phyloP scores from a whole-genome alignment of 2,329 filamentous ascomycete genomes.

The Oidium heveae region DNA sequence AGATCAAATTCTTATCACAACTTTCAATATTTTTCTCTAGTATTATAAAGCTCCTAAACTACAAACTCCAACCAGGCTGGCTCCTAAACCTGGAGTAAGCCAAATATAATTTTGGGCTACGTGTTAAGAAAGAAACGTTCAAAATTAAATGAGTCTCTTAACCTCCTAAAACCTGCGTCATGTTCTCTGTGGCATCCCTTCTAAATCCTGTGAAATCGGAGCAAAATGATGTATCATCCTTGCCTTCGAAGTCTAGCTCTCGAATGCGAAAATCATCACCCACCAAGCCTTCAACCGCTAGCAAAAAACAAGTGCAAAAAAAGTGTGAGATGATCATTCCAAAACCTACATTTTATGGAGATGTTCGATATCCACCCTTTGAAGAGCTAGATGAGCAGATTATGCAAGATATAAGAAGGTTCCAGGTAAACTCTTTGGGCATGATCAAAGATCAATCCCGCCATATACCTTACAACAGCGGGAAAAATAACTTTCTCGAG shows the following conservation, averaged over 20 bases:
- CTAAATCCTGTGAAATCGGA: slow-evolving; percentile 30
- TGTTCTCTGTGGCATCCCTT: slow-evolving; percentile 40
- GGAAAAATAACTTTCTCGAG: slow-evolving; percentile 68
- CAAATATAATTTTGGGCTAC: no score
- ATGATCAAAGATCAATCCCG: slow-evolving; percentile 34
- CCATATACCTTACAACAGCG: slow-evolving; percentile 84
- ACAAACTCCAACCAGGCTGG: no score
- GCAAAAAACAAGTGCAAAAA: slow-evolving; percentile 29
- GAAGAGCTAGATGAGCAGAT: slow-evolving; percentile 37
- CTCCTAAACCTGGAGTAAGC: no score
- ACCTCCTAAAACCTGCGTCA: slow-evolving; percentile 13
- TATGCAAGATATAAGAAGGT: slow-evolving; percentile 31
- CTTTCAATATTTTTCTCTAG: no score
- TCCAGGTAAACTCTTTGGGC: slow-evolving; percentile 39
- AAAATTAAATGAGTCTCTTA: no score
- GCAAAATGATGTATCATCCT: slow-evolving; percentile 11
- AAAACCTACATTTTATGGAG: slow-evolving; percentile 35
- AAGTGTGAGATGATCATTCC: slow-evolving; percentile 40
- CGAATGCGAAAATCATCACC: background rate
- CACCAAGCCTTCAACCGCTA: slow-evolving; percentile 6
- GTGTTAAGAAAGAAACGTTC: no score
- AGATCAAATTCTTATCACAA: no score
- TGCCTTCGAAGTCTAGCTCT: background rate
- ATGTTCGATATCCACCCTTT: slow-evolving; percentile 48
- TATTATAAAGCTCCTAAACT: no score